phyloP scores from a whole-genome alignment of 2,329 filamentous ascomycete species.

The Aspergillus aculeatinus region DNA sequence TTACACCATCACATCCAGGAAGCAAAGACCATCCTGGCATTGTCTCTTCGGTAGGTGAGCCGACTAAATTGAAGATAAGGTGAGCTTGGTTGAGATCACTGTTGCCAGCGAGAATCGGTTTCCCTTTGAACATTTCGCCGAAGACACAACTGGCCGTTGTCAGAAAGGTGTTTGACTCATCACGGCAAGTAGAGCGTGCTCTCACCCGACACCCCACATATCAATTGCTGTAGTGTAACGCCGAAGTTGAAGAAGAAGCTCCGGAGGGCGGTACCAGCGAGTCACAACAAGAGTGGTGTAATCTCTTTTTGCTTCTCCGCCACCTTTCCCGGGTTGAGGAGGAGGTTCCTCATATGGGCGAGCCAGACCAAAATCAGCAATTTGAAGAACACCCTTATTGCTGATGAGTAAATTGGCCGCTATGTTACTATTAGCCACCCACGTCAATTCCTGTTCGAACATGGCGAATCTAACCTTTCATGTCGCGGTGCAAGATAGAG shows the following conservation, averaged over 20 bases:
- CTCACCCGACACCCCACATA: slow-evolving; percentile 92
- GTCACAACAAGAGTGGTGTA: slow-evolving; percentile 98
- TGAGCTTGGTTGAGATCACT: slow-evolving; percentile 88
- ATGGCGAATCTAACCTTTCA: slow-evolving; percentile 62
- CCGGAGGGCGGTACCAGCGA: slow-evolving; percentile 92
- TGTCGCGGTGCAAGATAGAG: slow-evolving; percentile 90
- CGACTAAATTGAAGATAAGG: slow-evolving; percentile 90
- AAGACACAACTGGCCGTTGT: slow-evolving; percentile 75
- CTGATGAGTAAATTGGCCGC: slow-evolving; percentile 96
- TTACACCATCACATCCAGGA: slow-evolving; percentile 75
- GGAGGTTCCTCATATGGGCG: slow-evolving; percentile 85
- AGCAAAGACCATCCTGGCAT: slow-evolving; percentile 90
- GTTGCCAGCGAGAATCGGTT: slow-evolving; percentile 86
- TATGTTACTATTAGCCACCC: slow-evolving; percentile 18
- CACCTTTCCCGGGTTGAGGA: slow-evolving; percentile 73
- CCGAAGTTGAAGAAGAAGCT: slow-evolving; percentile 82
- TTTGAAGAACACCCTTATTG: slow-evolving; percentile 89
- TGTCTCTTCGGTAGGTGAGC: slow-evolving; percentile 80
- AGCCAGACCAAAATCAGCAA: slow-evolving; percentile 94
- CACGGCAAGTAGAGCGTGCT: slow-evolving; percentile 27
- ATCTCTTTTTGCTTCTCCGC: slow-evolving; percentile 80
- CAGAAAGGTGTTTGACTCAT: slow-evolving; percentile 12
- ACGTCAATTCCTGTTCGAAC: not conserved
- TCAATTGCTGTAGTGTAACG: slow-evolving; percentile 97
- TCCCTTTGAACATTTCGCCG: slow-evolving; percentile 93